Evolutionary conservation across 2,329 filamentous ascomycete genomes (phyloP).

Genomic region (Diaporthe amygdali): DNA sequence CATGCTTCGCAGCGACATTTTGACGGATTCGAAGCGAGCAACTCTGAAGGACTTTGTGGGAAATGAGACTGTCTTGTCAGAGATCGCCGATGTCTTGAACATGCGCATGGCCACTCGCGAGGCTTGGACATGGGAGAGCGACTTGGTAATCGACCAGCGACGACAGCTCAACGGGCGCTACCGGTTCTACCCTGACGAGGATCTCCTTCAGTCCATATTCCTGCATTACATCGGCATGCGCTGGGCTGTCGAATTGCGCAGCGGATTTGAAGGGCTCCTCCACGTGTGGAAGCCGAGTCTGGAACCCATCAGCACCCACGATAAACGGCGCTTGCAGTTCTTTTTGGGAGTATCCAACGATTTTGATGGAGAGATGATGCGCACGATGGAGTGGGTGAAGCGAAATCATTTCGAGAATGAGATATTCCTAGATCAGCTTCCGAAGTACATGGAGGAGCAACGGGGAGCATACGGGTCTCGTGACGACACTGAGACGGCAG

Average conservation of each 20-base stretch:
- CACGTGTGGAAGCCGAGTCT: conserved; percentile 38
- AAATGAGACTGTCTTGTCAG: conserved; percentile 40
- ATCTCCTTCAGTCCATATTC: conserved; percentile 49
- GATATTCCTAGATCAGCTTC: conserved; percentile 63
- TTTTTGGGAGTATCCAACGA: conserved; percentile 40
- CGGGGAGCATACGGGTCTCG: conserved; percentile 39
- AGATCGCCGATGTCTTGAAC: conserved; percentile 51
- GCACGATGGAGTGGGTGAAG: conserved; percentile 37
- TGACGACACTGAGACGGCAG: conserved; percentile 39
- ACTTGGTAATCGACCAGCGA: conserved; percentile 41
- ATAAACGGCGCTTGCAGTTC: conserved; percentile 47
- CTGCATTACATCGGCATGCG: conserved; percentile 45
- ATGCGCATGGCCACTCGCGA: conserved; percentile 45
- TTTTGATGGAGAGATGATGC: not conserved
- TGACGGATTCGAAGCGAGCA: conserved; percentile 43
- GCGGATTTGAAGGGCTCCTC: conserved; percentile 24
- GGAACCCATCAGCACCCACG: conserved; percentile 34
- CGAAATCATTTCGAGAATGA: conserved; percentile 42
- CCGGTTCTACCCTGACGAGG: conserved; percentile 60
- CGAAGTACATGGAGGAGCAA: conserved; percentile 42
- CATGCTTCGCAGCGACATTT: conserved; percentile 53
- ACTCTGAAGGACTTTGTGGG: conserved; percentile 38
- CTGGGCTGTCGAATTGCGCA: conserved; percentile 41
- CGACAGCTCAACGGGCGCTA: conserved; percentile 54
- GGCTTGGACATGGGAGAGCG: conserved; percentile 44